These are phyloP conservation scores for Bacterosira constricta DNA, from an alignment of 108 stramenopile genomes.

Conservation along the genomic window DNA sequence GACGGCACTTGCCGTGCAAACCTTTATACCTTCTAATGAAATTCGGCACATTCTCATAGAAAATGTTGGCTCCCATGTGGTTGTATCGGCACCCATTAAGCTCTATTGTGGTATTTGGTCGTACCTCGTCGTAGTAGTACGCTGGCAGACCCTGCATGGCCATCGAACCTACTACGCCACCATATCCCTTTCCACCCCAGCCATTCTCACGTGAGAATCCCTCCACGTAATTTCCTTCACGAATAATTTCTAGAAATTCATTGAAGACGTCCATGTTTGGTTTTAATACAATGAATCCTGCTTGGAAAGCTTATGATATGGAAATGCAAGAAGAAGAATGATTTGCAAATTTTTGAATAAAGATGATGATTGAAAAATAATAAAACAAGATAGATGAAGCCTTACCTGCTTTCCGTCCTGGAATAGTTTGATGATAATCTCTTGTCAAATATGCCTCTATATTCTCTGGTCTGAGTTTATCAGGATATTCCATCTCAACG, in stretches of 20 bases:
- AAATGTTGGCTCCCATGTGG: constrained; percentile 60
- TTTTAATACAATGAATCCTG: constrained; percentile 66
- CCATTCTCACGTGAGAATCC: constrained; percentile 61
- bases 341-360: too few species aligned
- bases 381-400: too few species aligned
- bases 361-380: too few species aligned
- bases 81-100: constrained; percentile 70
- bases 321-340: neutral
- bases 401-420: constrained; percentile 47
- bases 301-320: constrained; percentile 57
- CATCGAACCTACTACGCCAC: constrained; percentile 79
- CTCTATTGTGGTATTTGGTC: constrained; percentile 51
- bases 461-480: constrained; percentile 47
- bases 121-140: constrained; percentile 69
- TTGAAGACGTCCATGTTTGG: constrained; percentile 53
- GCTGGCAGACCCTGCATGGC: constrained; percentile 73
- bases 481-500: constrained; percentile 58
- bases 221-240: constrained; percentile 58
- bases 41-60: constrained; percentile 36
- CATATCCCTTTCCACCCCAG: constrained; percentile 72
- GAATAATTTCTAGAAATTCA: constrained; percentile 55
- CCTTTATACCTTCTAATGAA: constrained; percentile 35
- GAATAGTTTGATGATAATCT: constrained; percentile 61
- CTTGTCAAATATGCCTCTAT: constrained; percentile 78
- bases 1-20: constrained; percentile 40